Evolutionary conservation across 768 basidiomycete genomes (phyloP).

Genomic region (Xerocomus spinulosus): DNA sequence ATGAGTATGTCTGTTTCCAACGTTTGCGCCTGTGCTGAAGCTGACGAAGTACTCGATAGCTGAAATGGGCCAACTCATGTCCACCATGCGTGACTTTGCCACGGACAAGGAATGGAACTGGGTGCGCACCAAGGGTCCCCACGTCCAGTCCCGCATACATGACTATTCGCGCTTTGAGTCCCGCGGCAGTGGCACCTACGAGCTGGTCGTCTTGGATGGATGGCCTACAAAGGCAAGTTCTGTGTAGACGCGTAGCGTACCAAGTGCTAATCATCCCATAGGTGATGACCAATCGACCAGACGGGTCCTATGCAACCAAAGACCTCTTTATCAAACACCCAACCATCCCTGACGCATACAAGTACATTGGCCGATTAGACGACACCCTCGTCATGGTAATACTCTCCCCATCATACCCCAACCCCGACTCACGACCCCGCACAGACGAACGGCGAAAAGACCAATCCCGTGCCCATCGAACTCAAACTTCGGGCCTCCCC

Average conservation of each 20-base stretch:
- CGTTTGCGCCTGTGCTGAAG: not conserved
- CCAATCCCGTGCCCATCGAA: slow-evolving; percentile 54
- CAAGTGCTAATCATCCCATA: slow-evolving; percentile 1
- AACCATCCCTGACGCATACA: slow-evolving; percentile 37
- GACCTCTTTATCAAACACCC: slow-evolving; percentile 51
- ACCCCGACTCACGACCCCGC: slow-evolving; percentile 12
- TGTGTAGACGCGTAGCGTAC: not conserved
- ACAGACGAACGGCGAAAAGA: slow-evolving; percentile 47
- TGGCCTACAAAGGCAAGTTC: slow-evolving; percentile 45
- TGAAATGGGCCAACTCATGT: slow-evolving; percentile 40
- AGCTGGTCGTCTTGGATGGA: slow-evolving; percentile 47
- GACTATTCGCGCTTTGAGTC: slow-evolving; percentile 42
- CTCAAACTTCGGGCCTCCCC: slow-evolving; percentile 45
- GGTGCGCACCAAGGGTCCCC: slow-evolving; percentile 34
- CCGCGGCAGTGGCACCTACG: slow-evolving; percentile 39
- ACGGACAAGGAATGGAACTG: slow-evolving; percentile 56
- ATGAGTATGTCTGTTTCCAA: slow-evolving; percentile 33
- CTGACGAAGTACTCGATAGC: slow-evolving; percentile 1
- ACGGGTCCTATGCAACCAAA: slow-evolving; percentile 52
- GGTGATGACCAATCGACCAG: slow-evolving; percentile 40
- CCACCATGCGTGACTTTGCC: slow-evolving; percentile 44
- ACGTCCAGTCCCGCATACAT: slow-evolving; percentile 12
- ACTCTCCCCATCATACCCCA: not conserved
- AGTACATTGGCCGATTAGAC: slow-evolving; percentile 51
- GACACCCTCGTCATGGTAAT: slow-evolving; percentile 45